phyloP scores from a whole-genome alignment of 2,329 filamentous ascomycete species.

The Exophiala sideris region DNA sequence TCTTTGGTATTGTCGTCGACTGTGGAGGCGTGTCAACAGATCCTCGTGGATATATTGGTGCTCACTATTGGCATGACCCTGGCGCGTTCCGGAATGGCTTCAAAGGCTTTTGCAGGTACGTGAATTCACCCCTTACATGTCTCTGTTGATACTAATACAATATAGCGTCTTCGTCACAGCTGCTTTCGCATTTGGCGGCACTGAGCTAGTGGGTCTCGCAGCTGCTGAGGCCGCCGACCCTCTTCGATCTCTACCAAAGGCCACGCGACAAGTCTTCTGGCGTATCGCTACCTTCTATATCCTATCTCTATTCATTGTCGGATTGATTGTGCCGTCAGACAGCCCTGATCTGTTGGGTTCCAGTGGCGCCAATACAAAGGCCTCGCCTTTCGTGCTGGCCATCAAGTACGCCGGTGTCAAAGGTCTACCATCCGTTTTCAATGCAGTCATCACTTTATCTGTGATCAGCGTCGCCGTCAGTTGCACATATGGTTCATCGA shows the following conservation, averaged over 20 bases:
- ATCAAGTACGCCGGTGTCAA: conserved; percentile 79
- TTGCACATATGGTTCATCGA: conserved; percentile 83
- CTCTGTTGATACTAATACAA: neutral
- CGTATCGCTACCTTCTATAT: conserved; percentile 89
- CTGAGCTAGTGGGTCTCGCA: conserved; percentile 60
- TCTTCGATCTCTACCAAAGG: conserved; percentile 71
- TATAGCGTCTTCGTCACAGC: conserved; percentile 58
- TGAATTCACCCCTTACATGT: neutral
- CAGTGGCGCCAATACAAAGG: conserved; percentile 63
- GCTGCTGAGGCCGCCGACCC: conserved; percentile 59
- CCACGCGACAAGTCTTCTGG: conserved; percentile 93
- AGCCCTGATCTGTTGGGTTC: conserved; percentile 61
- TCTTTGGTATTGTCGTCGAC: conserved; percentile 52
- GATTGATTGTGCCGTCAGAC: conserved; percentile 68
- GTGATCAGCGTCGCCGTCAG: conserved; percentile 90
- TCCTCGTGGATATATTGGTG: conserved; percentile 71
- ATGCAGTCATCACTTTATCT: conserved; percentile 84
- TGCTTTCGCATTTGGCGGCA: conserved; percentile 61
- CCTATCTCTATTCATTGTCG: conserved; percentile 74
- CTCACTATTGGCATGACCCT: conserved; percentile 69
- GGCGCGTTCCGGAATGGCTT: conserved; percentile 69
- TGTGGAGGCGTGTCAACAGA: conserved; percentile 69
- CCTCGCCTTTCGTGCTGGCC: conserved; percentile 91
- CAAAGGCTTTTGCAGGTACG: conserved; percentile 56
- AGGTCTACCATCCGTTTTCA: conserved; percentile 83